Percentiles rank a stretch among this genome's conserved stretches.
phyloP scores from a whole-genome alignment of 1,139 yeast species.

The Geotrichum siamense region DNA sequence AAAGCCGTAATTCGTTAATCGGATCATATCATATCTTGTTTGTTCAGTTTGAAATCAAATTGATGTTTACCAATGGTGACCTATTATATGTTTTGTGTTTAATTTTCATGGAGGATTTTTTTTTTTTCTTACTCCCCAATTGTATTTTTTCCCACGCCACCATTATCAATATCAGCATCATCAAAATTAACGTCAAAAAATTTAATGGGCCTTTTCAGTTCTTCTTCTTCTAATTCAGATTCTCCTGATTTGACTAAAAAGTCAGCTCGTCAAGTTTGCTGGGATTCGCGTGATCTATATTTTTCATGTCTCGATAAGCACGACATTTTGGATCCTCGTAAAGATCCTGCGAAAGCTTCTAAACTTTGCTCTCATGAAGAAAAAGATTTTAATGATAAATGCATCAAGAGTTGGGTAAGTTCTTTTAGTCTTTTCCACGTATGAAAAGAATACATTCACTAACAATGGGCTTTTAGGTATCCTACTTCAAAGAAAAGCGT shows the following conservation, averaged over 20 bases:
- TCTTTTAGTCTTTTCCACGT: not conserved
- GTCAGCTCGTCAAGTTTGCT: slow-evolving; percentile 50
- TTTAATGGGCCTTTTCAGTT: slow-evolving; percentile 37
- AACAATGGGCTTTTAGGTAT: slow-evolving; percentile 25
- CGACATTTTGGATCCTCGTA: slow-evolving; percentile 41
- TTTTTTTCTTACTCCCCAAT: not conserved
- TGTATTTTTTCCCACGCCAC: not conserved
- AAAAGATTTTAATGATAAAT: slow-evolving; percentile 44
- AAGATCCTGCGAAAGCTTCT: slow-evolving; percentile 26
- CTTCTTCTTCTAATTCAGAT: slow-evolving; percentile 27
- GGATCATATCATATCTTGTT: too few species aligned
- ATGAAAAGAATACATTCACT: not conserved
- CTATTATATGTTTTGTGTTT: too few species aligned
- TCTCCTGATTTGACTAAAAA: slow-evolving; percentile 43
- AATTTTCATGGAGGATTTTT: not conserved
- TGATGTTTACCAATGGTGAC: too few species aligned
- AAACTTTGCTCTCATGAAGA: slow-evolving; percentile 42
- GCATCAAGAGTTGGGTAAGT: slow-evolving; percentile 59
- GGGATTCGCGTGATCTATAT: slow-evolving; percentile 59
- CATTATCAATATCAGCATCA: too few species aligned
- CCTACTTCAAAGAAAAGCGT: slow-evolving; percentile 61
- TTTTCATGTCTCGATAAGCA: slow-evolving; percentile 53
- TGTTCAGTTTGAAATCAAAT: too few species aligned
- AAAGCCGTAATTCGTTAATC: too few species aligned
- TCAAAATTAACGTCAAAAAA: not conserved